Evolutionary conservation across 2,329 filamentous ascomycete genomes (phyloP), one percentile per base, ranked within the genome.

Genomic region (Xenoacremonium recifei): DNA sequence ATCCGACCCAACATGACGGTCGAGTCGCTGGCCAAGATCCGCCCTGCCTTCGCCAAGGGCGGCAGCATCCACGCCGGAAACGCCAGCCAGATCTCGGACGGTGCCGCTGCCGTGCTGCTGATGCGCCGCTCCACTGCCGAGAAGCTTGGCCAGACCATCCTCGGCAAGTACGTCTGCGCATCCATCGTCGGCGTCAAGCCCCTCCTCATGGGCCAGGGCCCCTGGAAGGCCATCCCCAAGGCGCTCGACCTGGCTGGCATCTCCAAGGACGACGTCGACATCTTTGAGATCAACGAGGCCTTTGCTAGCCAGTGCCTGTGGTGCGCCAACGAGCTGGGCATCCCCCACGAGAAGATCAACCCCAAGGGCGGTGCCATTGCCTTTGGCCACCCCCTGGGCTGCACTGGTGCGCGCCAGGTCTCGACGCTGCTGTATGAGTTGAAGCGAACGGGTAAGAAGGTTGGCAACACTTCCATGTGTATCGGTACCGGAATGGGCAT

Each of bases 281-380:
- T 97, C 62, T 97, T 81, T 62, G 93, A 99, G 80, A 96, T 99
- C 78, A 99, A 99, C 75, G 93, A 99, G 79, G 93, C 93, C 1
- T 99, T 99, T 67, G 93, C 93, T 21, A 88, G 82, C 50, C 92
- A 97, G 77, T 96, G 89, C 68, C 69, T 97, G 53, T 97, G 87
- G 87, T 96, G 90, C 68, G 82, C 88, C 50, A 88, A 93, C 60
- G 84, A 96, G 75, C 80, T 99, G 17, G 85, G 85, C 33, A 71
- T 99, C 20, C 87, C 89, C 39, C 63, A 76, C 47, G 84, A 88
- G 53, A 97, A 96, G 80, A 83, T 99, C 63, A 97, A 97, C 74
- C 92, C 92, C 58, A 96, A 96, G 79, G 93, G 92, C 53, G 92
- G 92, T 50, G 91, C 91, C 23, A 96, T 96, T 66, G 92, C 92